phyloP scores from a whole-genome alignment of 805 yeast genomes.

The Ogataea siamensis region DNA sequence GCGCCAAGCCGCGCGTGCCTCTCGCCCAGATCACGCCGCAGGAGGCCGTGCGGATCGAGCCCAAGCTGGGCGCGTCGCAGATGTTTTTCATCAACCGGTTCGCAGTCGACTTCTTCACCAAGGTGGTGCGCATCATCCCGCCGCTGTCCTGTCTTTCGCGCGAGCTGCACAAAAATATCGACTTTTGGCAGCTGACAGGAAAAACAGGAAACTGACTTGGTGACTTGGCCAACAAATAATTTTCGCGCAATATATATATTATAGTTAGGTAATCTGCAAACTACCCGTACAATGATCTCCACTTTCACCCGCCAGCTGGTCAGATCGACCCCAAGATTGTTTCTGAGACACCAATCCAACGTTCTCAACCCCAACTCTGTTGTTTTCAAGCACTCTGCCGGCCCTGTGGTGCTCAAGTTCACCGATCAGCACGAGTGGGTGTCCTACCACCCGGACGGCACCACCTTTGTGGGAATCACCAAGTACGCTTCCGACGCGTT shows the following conservation, averaged over 20 bases:
- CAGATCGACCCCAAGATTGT: slow-evolving; percentile 11
- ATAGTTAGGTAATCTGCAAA: background rate
- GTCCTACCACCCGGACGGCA: slow-evolving; percentile 77
- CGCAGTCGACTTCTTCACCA: slow-evolving; percentile 73
- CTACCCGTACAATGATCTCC: slow-evolving; percentile 7
- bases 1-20: slow-evolving; percentile 1
- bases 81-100: slow-evolving; percentile 78
- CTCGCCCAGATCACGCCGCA: slow-evolving; percentile 34
- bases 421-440: slow-evolving; percentile 96
- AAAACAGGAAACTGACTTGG: slow-evolving; percentile 11
- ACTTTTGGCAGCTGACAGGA: slow-evolving; percentile 47
- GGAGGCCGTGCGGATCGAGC: slow-evolving; percentile 45
- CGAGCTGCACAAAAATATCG: slow-evolving; percentile 51
- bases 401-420: slow-evolving; percentile 57
- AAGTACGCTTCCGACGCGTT: slow-evolving; percentile 93
- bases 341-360: slow-evolving; percentile 20
- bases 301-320: slow-evolving; percentile 9
- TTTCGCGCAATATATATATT: slow-evolving; percentile 11
- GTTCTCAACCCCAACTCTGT: slow-evolving; percentile 32
- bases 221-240: slow-evolving; percentile 5
- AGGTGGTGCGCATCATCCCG: slow-evolving; percentile 60
- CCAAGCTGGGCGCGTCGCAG: slow-evolving; percentile 66
- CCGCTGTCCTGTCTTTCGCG: slow-evolving; percentile 55
- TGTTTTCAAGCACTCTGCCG: slow-evolving; percentile 34
- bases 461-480: slow-evolving; percentile 87